Conservation (phyloP, 352 stramenopile species). For the Phytophthora fragariae region DNA sequence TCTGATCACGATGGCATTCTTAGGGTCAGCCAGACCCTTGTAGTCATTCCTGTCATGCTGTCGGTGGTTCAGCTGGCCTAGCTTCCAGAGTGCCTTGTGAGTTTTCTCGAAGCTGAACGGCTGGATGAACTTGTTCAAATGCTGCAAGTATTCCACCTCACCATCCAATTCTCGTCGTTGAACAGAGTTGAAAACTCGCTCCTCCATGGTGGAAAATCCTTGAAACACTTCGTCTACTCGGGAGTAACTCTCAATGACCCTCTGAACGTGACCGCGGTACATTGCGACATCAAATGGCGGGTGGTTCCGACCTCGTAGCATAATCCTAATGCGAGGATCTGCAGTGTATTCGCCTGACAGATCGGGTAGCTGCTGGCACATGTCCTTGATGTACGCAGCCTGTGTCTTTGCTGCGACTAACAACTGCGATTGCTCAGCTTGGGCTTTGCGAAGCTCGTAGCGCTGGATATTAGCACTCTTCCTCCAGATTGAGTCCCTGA, state of each 20-base stretch:
- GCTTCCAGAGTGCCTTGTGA: constrained; percentile 23
- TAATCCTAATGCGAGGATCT: not conserved
- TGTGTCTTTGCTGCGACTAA: constrained; percentile 17
- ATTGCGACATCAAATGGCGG: constrained; percentile 34
- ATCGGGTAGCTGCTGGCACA: constrained; percentile 3
- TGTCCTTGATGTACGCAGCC: constrained; percentile 16
- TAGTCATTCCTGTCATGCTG: constrained; percentile 32
- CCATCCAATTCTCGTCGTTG: constrained; percentile 13
- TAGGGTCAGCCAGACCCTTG: constrained; percentile 18
- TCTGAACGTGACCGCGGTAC: constrained; percentile 31
- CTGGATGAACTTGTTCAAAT: constrained; percentile 22
- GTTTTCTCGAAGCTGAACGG: constrained; percentile 34
- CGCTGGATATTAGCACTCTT: constrained; percentile 15
- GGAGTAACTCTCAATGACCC: constrained; percentile 30
- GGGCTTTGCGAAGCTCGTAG: constrained; percentile 4
- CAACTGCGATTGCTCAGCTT: constrained; percentile 24
- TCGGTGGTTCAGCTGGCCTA: constrained; percentile 22
- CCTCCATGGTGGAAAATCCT: constrained; percentile 1
- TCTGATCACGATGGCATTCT: constrained; percentile 38
- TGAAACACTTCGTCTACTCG: constrained; percentile 24
- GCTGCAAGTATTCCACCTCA: constrained; percentile 32
- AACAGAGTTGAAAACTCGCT: constrained; percentile 11
- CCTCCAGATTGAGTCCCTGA: constrained; percentile 3
- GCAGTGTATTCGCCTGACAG: not conserved
- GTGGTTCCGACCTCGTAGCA: not conserved